These are phyloP conservation scores for Protomyces macrosporus DNA, from an alignment of 1,139 yeast genomes.

Conservation along the genomic window DNA sequence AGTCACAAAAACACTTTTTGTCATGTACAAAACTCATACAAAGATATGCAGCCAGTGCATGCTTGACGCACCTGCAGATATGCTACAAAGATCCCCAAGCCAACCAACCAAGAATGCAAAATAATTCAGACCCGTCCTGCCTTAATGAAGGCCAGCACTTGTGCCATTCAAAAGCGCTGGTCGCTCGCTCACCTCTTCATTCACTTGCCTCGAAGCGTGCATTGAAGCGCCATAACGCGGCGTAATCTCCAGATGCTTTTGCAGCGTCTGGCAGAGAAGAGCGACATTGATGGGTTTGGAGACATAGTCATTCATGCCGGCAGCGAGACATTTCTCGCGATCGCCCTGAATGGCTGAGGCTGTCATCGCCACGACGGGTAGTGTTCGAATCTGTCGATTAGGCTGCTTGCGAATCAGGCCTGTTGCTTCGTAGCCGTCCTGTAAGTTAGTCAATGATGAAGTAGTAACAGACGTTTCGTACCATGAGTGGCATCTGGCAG, in stretches of 20 bases:
- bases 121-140: no score
- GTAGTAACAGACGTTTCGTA: constrained; percentile 32
- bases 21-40: no score
- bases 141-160: no score
- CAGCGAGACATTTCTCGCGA: constrained; percentile 45
- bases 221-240: no score
- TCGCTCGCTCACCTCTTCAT: no score
- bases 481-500: constrained; percentile 54
- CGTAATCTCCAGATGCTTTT: constrained; percentile 32
- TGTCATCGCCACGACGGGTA: constrained; percentile 49
- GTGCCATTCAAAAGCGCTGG: no score
- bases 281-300: constrained; percentile 45
- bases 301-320: constrained; percentile 55
- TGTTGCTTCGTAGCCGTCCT: constrained; percentile 42
- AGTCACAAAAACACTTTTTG: no score
- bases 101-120: no score
- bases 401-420: constrained; percentile 37
- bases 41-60: no score
- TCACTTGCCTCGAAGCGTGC: no score
- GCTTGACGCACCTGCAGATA: no score
- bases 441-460: background rate
- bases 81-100: no score
- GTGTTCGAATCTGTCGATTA: constrained; percentile 9
- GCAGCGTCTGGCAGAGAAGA: constrained; percentile 26
- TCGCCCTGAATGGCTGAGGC: constrained; percentile 60